phyloP scores from a whole-genome alignment of 768 basidiomycete species.

The Russula sp. region DNA sequence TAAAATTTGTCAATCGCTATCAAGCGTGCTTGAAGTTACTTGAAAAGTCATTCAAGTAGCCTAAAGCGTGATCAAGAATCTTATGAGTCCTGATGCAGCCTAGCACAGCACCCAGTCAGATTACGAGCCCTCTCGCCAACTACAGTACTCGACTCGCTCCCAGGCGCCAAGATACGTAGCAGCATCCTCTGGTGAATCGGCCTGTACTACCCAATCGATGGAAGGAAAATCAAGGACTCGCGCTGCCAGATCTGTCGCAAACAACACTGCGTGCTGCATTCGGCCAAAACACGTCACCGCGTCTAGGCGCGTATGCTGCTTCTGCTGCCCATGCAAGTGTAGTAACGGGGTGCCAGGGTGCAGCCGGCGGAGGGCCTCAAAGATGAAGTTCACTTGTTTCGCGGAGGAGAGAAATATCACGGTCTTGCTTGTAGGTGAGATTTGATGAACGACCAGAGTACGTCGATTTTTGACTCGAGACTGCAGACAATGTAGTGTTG shows the following conservation, averaged over 20 bases:
- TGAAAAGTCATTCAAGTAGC: too few relatives aligned
- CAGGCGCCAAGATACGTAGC: too few relatives aligned
- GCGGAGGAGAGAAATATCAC: constrained; percentile 94
- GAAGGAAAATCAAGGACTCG: constrained; percentile 95
- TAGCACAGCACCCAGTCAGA: too few relatives aligned
- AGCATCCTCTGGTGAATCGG: constrained; percentile 95
- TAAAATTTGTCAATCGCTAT: too few relatives aligned
- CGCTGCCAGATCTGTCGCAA: constrained; percentile 95
- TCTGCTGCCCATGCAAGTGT: constrained; percentile 94
- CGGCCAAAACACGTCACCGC: constrained; percentile 83
- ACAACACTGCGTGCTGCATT: constrained; percentile 75
- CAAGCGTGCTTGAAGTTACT: too few relatives aligned
- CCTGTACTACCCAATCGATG: constrained; percentile 94
- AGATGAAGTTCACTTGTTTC: constrained; percentile 96
- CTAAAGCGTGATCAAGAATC: too few relatives aligned
- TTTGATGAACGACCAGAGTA: constrained; percentile 93
- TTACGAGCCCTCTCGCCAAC: too few relatives aligned
- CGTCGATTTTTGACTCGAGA: constrained; percentile 85
- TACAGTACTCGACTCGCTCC: too few relatives aligned
- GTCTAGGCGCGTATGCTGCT: constrained; percentile 81
- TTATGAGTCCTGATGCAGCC: too few relatives aligned
- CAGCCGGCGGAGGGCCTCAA: constrained; percentile 91
- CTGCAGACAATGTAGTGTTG: constrained; percentile 84
- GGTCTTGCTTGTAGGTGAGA: constrained; percentile 85
- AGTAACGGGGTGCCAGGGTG: constrained; percentile 93